Evolutionary conservation across 345 rosid species (phyloP), one percentile per base, ranked within the genome.

Genomic region (Hevea brasiliensis): DNA sequence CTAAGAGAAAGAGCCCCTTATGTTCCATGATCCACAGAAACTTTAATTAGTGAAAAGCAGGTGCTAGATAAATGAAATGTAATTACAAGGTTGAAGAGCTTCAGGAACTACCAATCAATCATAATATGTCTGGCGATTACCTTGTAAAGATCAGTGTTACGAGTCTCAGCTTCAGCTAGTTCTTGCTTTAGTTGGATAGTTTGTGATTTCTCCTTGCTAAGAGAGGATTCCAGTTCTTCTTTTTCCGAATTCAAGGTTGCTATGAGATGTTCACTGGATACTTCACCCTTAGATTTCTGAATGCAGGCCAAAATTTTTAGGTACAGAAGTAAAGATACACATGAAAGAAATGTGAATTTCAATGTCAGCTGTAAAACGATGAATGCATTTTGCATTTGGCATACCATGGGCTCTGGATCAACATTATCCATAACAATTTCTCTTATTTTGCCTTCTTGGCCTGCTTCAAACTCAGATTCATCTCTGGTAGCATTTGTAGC

Each of bases 401-500:
- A 62, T 87, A 92, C 99, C 90, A 17, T 62, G 74, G 84, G 76
- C 73, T 84, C 90, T 32, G 73, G 76, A 74, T 91, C 87, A 68
- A 77, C 74, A 67, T 88, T 87, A 85, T 93, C 99, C 84, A 90
- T 54, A 73, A 83, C 89, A 75, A 91, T 90, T 87, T 96, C 99
- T 55, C 98, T 87, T 63, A 92, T 88, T 87, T 82, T 93, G 74
- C 89, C 91, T 78, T 89, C 98, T 78, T 87, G 98, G 77, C 85
- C 86, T 32, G 37, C 37, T 32, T 32, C 37, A 66, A 82, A 63
- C 76, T 93, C 97, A 27, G 97, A 93, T 73, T 91, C 97, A 87
- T 91, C 97, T 87, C 97, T 85, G 51, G 95, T 88, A 42, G 89
- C 80, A 62, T 86, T 89, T 72, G 97, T 88, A 5, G 74, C 85